phyloP scores from a whole-genome alignment of 164 flowering plant genomes.

The Warburgia ugandensis region DNA sequence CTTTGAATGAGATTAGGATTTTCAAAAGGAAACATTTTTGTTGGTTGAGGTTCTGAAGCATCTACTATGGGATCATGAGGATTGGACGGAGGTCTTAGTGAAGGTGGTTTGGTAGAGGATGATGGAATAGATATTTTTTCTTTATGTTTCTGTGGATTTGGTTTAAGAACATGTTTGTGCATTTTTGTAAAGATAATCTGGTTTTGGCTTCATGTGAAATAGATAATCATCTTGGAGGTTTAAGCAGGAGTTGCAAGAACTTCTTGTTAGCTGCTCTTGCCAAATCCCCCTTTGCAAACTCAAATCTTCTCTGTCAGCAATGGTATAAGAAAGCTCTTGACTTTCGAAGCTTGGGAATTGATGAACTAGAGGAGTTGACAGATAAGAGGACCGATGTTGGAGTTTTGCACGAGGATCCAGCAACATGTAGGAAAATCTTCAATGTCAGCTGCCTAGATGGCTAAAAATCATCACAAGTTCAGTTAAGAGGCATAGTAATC shows the following conservation, averaged over 20 bases:
- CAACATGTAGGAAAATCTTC: constrained; percentile 54
- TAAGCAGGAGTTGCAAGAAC: constrained; percentile 76
- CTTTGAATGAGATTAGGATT: too few species aligned
- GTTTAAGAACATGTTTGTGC: too few species aligned
- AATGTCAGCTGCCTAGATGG: constrained; percentile 35
- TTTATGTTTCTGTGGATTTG: too few species aligned
- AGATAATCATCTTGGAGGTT: constrained; percentile 36
- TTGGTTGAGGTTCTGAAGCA: too few species aligned
- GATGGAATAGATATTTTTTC: too few species aligned
- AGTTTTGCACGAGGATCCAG: constrained; percentile 53
- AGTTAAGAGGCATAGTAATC: too few species aligned
- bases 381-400: constrained; percentile 62
- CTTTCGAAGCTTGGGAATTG: constrained; percentile 49
- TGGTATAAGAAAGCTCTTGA: constrained; percentile 70
- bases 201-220: constrained; percentile 11
- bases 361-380: constrained; percentile 61
- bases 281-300: constrained; percentile 50
- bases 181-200: too few species aligned
- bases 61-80: too few species aligned
- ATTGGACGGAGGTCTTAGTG: too few species aligned
- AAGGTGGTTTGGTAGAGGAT: too few species aligned
- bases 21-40: too few species aligned
- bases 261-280: constrained; percentile 81
- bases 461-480: too few species aligned
- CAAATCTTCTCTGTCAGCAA: constrained; percentile 67